Conservation (phyloP, 441 rosid genomes). For the Metrosideros polymorpha region DNA sequence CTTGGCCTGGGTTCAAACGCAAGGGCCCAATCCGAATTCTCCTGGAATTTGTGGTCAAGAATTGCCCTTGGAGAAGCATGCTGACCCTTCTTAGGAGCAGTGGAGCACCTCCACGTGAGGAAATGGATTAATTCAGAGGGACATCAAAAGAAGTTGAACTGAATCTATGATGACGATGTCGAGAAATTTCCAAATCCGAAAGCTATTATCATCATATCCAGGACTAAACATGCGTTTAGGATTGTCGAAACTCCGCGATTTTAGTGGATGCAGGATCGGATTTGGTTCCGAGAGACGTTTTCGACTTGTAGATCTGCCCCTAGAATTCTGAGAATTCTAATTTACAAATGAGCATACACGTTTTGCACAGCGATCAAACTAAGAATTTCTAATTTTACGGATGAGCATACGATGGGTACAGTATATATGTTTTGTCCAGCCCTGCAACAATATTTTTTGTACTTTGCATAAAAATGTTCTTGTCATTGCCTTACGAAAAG, state of each 20-base stretch:
- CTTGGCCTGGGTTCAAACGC: neutral
- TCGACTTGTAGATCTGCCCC: too few species aligned
- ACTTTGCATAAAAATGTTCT: neutral
- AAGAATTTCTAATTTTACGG: neutral
- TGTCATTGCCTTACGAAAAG: neutral
- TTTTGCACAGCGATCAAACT: neutral
- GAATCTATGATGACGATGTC: neutral
- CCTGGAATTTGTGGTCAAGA: neutral
- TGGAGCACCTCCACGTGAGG: neutral
- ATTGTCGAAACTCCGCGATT: neutral
- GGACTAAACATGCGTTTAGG: neutral
- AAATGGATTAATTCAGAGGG: neutral
- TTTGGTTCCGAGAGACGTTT: too few species aligned
- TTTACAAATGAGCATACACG: too few species aligned
- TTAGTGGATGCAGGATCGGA: neutral
- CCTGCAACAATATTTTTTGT: neutral
- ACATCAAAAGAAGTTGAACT: neutral
- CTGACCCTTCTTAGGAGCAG: neutral
- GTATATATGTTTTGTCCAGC: neutral
- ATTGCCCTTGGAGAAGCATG: neutral
- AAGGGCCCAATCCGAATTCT: neutral
- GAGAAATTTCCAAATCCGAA: neutral
- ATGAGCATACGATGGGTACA: fast-evolving
- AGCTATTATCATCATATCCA: neutral
- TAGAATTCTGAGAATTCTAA: too few species aligned